Conservation (phyloP, 768 basidiomycete genomes). For the Pleurotus salmoneostramineus region DNA sequence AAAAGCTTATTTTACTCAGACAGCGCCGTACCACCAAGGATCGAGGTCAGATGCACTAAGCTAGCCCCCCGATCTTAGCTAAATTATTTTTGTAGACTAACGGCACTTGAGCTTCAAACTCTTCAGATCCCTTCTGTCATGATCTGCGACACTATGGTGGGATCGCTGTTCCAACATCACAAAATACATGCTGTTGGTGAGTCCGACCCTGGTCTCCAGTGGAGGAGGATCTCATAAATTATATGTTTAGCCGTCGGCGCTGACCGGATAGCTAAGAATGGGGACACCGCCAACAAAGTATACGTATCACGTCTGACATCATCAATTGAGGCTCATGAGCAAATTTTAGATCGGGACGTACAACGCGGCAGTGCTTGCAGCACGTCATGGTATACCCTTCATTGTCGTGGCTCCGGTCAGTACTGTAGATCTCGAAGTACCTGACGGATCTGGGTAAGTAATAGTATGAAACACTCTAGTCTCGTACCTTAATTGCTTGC, state of each 20-base stretch:
- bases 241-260: constrained; percentile 68
- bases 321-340: constrained; percentile 4
- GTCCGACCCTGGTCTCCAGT: constrained; percentile 15
- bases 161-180: constrained; percentile 87
- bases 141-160: constrained; percentile 98
- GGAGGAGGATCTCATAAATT: too few relatives aligned
- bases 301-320: constrained; percentile 3
- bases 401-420: constrained; percentile 92
- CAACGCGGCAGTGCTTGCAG: constrained; percentile 91
- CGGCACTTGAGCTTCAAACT: constrained; percentile 83
- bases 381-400: constrained; percentile 84
- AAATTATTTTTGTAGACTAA: constrained; percentile 50
- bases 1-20: constrained; percentile 90
- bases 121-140: constrained; percentile 84
- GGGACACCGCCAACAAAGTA: constrained; percentile 95
- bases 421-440: constrained; percentile 82
- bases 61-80: neutral
- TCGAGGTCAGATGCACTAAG: constrained; percentile 45
- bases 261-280: constrained; percentile 86
- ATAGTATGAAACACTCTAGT: constrained; percentile 14
- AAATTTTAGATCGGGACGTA: constrained; percentile 82
- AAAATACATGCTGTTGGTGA: constrained; percentile 77
- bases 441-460: constrained; percentile 61
- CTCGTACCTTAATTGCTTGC: constrained; percentile 7
- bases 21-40: constrained; percentile 93